Conservation (phyloP, 176 grass and related monocot genomes). For the Triticum turgidum region DNA sequence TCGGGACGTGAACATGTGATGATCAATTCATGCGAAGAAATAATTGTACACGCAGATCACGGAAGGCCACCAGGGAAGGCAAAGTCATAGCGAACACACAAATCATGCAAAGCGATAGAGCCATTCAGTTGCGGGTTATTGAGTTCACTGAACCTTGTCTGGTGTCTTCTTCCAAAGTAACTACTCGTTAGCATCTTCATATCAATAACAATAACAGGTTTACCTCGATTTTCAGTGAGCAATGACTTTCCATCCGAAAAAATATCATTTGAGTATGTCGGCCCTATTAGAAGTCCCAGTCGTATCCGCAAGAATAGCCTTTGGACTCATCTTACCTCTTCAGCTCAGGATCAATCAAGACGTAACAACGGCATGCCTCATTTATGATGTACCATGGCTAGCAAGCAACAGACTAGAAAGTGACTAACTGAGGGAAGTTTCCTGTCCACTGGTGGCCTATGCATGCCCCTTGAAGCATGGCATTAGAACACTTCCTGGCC, state of each 20-base stretch:
- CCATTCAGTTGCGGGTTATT: neutral
- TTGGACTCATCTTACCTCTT: neutral
- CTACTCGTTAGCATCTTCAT: no score
- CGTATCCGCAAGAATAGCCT: neutral
- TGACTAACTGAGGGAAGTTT: neutral
- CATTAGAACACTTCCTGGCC: slow-evolving; percentile 15
- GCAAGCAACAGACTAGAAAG: slow-evolving; percentile 27
- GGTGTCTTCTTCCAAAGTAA: neutral
- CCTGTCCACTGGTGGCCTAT: slow-evolving; percentile 22
- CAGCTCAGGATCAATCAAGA: neutral
- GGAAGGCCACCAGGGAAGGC: neutral
- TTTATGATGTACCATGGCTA: slow-evolving; percentile 16
- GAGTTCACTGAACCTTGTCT: neutral
- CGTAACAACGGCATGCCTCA: neutral
- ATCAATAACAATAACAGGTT: neutral
- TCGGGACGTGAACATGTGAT: neutral
- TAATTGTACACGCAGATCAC: neutral
- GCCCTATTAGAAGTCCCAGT: neutral
- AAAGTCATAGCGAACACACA: neutral
- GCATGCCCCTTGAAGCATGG: slow-evolving; percentile 31
- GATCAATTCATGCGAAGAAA: neutral
- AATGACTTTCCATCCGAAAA: neutral
- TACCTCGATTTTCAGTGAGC: neutral
- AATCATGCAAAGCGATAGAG: neutral
- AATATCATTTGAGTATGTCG: neutral